phyloP scores from a whole-genome alignment of 2,329 filamentous ascomycete genomes.

The Coniochaeta prunicola region DNA sequence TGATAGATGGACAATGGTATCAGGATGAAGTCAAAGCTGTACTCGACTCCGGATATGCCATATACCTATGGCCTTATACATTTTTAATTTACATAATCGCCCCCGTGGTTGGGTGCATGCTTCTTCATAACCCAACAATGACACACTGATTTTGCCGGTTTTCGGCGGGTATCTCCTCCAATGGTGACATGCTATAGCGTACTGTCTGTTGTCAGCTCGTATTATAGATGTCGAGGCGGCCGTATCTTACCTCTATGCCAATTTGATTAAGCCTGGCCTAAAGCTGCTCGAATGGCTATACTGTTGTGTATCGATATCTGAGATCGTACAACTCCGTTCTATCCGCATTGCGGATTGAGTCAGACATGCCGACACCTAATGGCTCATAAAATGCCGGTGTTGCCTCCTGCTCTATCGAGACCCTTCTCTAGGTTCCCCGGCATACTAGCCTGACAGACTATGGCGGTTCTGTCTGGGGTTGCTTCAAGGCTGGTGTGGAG shows the following conservation, averaged over 20 bases:
- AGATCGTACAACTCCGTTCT: background rate
- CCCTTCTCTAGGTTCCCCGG: background rate
- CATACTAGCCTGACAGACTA: background rate
- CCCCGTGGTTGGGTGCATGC: background rate
- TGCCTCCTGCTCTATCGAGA: background rate
- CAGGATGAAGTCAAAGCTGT: background rate
- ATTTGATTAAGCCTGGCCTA: background rate
- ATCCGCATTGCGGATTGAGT: background rate
- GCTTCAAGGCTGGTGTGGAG: background rate
- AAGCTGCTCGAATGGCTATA: background rate
- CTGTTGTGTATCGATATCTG: background rate
- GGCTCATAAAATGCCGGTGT: background rate
- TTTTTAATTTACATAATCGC: background rate
- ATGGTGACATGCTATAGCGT: background rate
- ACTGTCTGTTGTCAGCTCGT: background rate
- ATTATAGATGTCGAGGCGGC: background rate
- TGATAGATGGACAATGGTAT: background rate
- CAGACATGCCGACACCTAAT: background rate
- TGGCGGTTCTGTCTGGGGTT: background rate
- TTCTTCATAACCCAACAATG: background rate
- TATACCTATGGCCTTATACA: background rate
- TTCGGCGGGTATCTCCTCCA: background rate
- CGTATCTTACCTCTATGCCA: background rate
- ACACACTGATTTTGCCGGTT: background rate
- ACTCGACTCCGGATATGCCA: background rate